These are phyloP conservation scores for Centaurea solstitialis DNA, from an alignment of 129 eudicot species.

Conservation along the genomic window DNA sequence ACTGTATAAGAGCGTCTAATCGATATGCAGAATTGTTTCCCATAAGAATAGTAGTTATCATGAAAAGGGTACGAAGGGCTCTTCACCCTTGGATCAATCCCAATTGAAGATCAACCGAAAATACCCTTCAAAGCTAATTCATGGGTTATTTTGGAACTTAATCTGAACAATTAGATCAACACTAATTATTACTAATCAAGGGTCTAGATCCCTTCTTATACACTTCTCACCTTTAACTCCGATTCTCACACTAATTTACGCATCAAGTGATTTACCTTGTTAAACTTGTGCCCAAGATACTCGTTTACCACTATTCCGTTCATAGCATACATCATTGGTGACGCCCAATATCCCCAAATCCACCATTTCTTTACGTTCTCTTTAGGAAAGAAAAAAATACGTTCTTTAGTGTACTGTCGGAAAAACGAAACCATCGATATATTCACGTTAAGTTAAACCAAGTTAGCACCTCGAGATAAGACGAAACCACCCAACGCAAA, in stretches of 20 bases:
- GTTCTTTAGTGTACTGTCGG: not conserved
- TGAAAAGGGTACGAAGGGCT: too few species aligned
- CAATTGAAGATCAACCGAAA: too few species aligned
- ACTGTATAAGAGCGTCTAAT: not conserved
- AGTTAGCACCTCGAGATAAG: constrained; percentile 51
- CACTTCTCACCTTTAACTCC: too few species aligned
- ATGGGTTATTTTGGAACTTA: too few species aligned
- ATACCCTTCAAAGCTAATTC: too few species aligned
- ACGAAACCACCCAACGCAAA: constrained; percentile 67
- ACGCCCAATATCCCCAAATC: constrained; percentile 39
- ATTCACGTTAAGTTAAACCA: not conserved
- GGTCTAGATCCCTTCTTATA: too few species aligned
- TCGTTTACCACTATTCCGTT: constrained; percentile 30
- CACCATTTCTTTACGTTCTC: constrained; percentile 32
- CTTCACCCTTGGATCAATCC: too few species aligned
- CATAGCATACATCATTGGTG: constrained; percentile 36
- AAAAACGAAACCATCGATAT: not conserved
- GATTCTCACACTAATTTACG: too few species aligned
- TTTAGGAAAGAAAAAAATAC: not conserved
- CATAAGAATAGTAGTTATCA: too few species aligned
- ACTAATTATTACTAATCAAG: too few species aligned
- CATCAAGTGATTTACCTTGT: constrained; percentile 1
- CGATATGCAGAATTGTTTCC: not conserved
- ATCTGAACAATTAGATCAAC: too few species aligned
- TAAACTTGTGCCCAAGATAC: constrained; percentile 23